Percentiles rank a stretch among this genome's conserved stretches.
These are phyloP conservation scores for Fusarium heterosporum DNA, from an alignment of 2,329 filamentous ascomycete species.

Conservation along the genomic window DNA sequence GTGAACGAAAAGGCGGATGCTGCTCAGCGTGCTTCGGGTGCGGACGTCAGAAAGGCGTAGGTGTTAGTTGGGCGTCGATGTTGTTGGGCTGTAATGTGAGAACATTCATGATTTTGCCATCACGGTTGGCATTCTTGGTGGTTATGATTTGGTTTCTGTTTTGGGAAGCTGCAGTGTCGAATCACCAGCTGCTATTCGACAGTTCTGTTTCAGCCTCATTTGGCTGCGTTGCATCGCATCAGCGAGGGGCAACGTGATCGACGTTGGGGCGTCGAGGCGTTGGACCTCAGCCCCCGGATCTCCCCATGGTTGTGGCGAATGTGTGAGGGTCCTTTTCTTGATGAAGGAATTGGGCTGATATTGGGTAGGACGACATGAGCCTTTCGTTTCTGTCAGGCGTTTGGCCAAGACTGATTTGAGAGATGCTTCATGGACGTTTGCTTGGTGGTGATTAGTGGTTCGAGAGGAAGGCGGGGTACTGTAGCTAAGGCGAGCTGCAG, in stretches of 20 bases:
- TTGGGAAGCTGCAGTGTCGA: conserved; percentile 13
- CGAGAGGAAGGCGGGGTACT: not conserved
- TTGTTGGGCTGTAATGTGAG: conserved; percentile 24
- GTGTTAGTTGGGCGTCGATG: conserved; percentile 29
- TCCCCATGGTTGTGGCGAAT: conserved; percentile 28
- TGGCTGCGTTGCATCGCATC: conserved; percentile 42
- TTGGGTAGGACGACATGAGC: conserved; percentile 37
- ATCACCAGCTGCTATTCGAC: conserved; percentile 30
- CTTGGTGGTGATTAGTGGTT: not conserved
- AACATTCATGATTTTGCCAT: conserved; percentile 13
- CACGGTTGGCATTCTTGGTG: conserved; percentile 4
- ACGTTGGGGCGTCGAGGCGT: conserved; percentile 29
- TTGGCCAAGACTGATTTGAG: conserved; percentile 13
- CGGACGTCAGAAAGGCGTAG: conserved; percentile 11
- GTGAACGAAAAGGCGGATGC: not conserved
- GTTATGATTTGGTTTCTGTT: conserved; percentile 13
- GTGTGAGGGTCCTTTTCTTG: not conserved
- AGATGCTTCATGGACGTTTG: not conserved
- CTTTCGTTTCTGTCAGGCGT: conserved; percentile 2
- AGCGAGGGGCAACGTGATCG: conserved; percentile 44
- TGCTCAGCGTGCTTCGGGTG: not conserved
- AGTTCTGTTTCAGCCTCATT: conserved; percentile 40
- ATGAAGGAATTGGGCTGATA: conserved; percentile 29
- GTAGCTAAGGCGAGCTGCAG: conserved; percentile 1
- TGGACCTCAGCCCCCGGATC: conserved; percentile 26